These are phyloP conservation scores for Parasarocladium wereldwijsianum DNA, from an alignment of 2,329 filamentous ascomycete species.

Conservation along the genomic window DNA sequence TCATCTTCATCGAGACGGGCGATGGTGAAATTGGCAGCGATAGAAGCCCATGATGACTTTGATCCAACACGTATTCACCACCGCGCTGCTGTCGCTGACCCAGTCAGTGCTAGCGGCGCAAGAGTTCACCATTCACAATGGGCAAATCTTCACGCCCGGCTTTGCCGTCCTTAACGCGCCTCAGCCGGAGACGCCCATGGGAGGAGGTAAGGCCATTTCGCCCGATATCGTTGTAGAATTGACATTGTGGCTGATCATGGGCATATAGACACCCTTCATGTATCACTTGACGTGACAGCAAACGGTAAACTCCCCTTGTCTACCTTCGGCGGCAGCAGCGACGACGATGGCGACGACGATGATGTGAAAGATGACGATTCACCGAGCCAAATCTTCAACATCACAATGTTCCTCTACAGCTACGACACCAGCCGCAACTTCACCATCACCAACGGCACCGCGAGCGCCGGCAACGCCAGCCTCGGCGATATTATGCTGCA, in stretches of 20 bases:
- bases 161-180: constrained; percentile 52
- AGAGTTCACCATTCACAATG: constrained; percentile 44
- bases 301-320: constrained; percentile 49
- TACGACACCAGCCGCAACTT: constrained; percentile 50
- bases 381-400: constrained; percentile 43
- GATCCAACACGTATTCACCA: too few relatives aligned
- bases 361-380: constrained; percentile 35
- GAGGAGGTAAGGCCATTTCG: constrained; percentile 31
- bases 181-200: constrained; percentile 48
- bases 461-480: constrained; percentile 32
- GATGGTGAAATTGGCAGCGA: too few relatives aligned
- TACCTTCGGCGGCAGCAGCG: too few relatives aligned
- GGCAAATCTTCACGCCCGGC: constrained; percentile 56
- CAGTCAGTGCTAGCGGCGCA: too few relatives aligned
- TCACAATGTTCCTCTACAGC: constrained; percentile 54
- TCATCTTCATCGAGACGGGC: too few relatives aligned
- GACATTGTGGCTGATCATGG: neutral
- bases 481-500: constrained; percentile 48
- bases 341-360: too few relatives aligned
- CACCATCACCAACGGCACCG: constrained; percentile 51
- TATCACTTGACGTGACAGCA: constrained; percentile 52
- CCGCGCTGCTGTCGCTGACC: too few relatives aligned
- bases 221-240: constrained; percentile 1
- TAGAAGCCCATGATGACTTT: too few relatives aligned
- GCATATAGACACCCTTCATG: constrained; percentile 38